These are phyloP conservation scores for Mucor lusitanicus DNA, from an alignment of 371 early-diverging fungal genomes.

Conservation along the genomic window DNA sequence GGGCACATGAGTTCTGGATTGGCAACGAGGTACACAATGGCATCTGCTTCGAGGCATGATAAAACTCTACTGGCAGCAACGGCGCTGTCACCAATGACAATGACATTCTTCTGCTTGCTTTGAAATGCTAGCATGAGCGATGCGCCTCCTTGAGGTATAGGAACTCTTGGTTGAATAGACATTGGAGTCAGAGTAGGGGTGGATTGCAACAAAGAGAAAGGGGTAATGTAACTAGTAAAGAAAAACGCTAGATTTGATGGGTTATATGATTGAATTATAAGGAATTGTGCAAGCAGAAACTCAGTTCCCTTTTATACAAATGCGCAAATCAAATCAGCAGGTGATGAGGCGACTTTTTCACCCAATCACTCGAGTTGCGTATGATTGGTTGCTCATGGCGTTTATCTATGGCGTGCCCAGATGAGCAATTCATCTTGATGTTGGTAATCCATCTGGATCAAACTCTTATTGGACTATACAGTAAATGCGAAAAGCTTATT, in stretches of 20 bases:
- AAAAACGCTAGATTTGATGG: not conserved
- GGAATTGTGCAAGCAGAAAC: conserved; percentile 2
- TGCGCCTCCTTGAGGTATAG: conserved; percentile 59
- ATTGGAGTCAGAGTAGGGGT: conserved; percentile 6
- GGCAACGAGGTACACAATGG: conserved; percentile 57
- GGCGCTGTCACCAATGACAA: conserved; percentile 68
- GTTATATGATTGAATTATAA: not conserved
- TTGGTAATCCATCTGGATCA: not conserved
- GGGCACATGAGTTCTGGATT: conserved; percentile 36
- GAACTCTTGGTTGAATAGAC: conserved; percentile 19
- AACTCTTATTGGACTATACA: not conserved
- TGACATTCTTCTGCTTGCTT: conserved; percentile 50
- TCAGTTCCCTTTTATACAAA: conserved; percentile 11
- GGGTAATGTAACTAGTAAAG: conserved; percentile 1
- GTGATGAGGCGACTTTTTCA: conserved; percentile 21
- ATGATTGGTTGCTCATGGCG: conserved; percentile 22
- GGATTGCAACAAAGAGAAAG: not conserved
- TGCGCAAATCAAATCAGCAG: conserved; percentile 24
- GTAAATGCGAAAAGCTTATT: not conserved
- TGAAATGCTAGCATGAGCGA: conserved; percentile 74
- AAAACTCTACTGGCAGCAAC: conserved; percentile 70
- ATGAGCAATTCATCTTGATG: conserved; percentile 3
- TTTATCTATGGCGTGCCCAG: conserved; percentile 27
- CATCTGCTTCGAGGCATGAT: conserved; percentile 73
- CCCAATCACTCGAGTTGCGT: conserved; percentile 13